Conservation (phyloP, 345 rosid species). For the Melaleuca quinquenervia region DNA sequence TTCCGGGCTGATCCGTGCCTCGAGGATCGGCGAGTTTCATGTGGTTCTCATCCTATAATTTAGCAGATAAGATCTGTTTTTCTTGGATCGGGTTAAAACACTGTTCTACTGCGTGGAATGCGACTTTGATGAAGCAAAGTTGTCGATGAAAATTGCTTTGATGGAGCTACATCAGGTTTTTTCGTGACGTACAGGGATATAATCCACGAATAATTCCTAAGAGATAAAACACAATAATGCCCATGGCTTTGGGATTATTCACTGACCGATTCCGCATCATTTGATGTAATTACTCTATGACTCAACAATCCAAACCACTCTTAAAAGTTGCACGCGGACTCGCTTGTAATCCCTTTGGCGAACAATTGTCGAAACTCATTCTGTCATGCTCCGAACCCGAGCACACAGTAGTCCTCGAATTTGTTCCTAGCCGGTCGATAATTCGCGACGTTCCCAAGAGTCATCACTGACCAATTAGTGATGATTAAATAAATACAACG, state of each 20-base stretch:
- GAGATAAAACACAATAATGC: not conserved
- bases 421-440: not conserved
- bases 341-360: no score
- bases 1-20: not conserved
- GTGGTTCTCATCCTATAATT: not conserved
- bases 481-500: no score
- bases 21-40: not conserved
- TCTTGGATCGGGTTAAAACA: not conserved
- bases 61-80: not conserved
- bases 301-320: no score
- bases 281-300: no score
- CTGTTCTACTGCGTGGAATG: not conserved
- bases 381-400: no score
- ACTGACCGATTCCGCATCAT: not conserved
- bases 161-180: not conserved
- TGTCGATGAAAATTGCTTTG: not conserved
- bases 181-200: not conserved
- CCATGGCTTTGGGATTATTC: not conserved
- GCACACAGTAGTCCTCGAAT: no score
- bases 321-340: no score
- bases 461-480: no score
- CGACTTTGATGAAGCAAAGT: not conserved
- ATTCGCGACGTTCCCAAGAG: no score
- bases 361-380: no score
- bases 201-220: not conserved